A percentile compares a stretch with the other conserved stretches of the same genome.
Conservation (phyloP, 306 rosid species). For the Neltuma alba region DNA sequence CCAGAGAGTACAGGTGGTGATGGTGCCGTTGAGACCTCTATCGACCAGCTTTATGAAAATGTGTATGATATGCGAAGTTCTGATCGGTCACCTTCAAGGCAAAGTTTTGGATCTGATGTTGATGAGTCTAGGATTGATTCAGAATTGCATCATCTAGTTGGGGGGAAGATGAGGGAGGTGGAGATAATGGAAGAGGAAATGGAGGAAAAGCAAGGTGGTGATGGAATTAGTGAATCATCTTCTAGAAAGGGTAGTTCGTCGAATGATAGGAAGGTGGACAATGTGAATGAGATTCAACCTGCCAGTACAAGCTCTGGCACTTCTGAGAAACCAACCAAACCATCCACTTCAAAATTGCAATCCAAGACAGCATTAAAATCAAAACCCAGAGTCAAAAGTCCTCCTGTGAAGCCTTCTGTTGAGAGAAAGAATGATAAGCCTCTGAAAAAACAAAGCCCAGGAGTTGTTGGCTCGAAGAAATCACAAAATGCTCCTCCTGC, state of each 20-base stretch:
- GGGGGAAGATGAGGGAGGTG: conserved; percentile 92
- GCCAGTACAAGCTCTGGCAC: conserved; percentile 54
- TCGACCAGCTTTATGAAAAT: conserved; percentile 94
- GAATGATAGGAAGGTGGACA: conserved; percentile 51
- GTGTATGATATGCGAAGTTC: conserved; percentile 99
- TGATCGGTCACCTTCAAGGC: conserved; percentile 86
- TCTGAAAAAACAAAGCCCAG: conserved; percentile 51
- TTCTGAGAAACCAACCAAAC: conserved; percentile 51
- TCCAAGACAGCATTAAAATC: conserved; percentile 49
- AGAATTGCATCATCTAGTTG: conserved; percentile 85
- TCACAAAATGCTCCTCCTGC: conserved; percentile 52
- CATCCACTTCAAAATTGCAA: conserved; percentile 40
- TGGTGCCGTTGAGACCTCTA: conserved; percentile 71
- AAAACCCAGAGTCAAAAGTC: conserved; percentile 57
- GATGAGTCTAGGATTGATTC: conserved; percentile 97
- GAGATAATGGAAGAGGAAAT: conserved; percentile 93
- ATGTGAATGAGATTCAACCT: conserved; percentile 49
- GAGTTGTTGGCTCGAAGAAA: conserved; percentile 55
- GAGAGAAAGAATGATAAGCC: conserved; percentile 43
- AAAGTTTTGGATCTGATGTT: conserved; percentile 87
- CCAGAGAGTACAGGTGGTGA: conserved; percentile 41
- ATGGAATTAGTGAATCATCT: conserved; percentile 54
- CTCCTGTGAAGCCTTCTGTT: conserved; percentile 56
- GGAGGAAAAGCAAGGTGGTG: conserved; percentile 49
- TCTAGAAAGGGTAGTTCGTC: conserved; percentile 55